Evolutionary conservation across 306 rosid genomes (phyloP), one percentile per base, ranked within the genome.

Genomic region (Corylus heterophylla): DNA sequence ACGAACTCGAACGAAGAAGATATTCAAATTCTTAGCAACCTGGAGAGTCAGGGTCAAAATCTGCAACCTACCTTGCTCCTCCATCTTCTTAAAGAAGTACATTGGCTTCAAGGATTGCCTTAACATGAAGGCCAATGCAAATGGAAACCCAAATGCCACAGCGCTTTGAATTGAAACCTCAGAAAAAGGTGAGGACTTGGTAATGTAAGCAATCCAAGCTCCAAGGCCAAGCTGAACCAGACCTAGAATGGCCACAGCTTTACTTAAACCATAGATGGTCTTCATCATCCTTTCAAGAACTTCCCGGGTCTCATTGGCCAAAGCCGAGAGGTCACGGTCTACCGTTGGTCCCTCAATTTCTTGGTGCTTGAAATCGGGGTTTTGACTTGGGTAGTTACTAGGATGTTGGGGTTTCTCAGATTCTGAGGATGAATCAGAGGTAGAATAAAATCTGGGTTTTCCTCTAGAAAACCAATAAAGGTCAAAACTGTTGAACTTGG

Each of bases 311-410:
- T 95, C 98, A 13, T 81, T 84, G 5, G 89, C 98, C 48, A 95
- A 56, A 1, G 90, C 42, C 0, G 97, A 92, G 1, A 83, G 81
- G 61, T 95, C 97, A 1, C 97, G 81, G 74, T 92, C 98, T n/a
- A 95, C 98, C 0, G 98, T 95, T 0, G 98, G 98, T 0, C 96
- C 98, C 76, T 95, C 98, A 20, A 95, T 95, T 37, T 95, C 98
- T 73, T 92, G 98, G 85, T 93, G 98, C 88, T 91, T 91, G 85
- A 94, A 92, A 14, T 86, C 54, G 0, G 89, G 90, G 82, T 86
- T 89, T 84, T 86, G 85, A 49, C 92, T 88, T 1, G 92, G 97
- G 84, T 76, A 87, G 8, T 87, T 81, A 47, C 48, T 87, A 13
- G 85, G 79, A 71, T 78, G 76, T 67, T 74, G 74, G 69, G 83